Percentiles rank a stretch among this genome's conserved stretches.
Conservation (phyloP, 345 rosid genomes). For the Excoecaria agallocha region DNA sequence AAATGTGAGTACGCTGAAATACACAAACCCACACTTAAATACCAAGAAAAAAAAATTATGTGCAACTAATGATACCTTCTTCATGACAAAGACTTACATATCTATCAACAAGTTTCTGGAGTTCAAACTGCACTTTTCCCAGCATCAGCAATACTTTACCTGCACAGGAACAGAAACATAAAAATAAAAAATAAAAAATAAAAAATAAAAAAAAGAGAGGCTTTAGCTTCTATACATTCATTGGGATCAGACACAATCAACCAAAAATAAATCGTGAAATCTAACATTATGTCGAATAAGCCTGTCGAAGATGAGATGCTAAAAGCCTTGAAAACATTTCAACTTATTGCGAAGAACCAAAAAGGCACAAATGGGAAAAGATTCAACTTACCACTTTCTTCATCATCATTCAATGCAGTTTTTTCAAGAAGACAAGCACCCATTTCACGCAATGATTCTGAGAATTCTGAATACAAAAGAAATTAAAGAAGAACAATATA, state of each 20-base stretch:
- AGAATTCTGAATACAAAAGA: conserved; percentile 56
- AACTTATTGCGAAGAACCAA: neutral
- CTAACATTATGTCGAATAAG: neutral
- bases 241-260: neutral
- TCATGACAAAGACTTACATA: conserved; percentile 63
- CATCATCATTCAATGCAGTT: conserved; percentile 66
- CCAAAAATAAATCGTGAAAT: neutral
- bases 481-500: neutral
- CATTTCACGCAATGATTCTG: conserved; percentile 89
- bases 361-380: neutral
- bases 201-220: neutral
- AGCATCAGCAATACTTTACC: conserved; percentile 73
- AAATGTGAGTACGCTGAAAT: conserved; percentile 76
- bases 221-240: conserved; percentile 1
- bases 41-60: neutral
- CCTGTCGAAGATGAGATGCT: neutral
- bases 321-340: neutral
- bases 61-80: neutral
- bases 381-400: conserved; percentile 63
- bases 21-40: conserved; percentile 19
- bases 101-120: conserved; percentile 76
- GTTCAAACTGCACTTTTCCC: conserved; percentile 83
- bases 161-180: conserved; percentile 36
- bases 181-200: too few species aligned
- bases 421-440: conserved; percentile 85